Base-by-base conservation (phyloP, 331 rosid genomes). In the Acacia concinna region DNA sequence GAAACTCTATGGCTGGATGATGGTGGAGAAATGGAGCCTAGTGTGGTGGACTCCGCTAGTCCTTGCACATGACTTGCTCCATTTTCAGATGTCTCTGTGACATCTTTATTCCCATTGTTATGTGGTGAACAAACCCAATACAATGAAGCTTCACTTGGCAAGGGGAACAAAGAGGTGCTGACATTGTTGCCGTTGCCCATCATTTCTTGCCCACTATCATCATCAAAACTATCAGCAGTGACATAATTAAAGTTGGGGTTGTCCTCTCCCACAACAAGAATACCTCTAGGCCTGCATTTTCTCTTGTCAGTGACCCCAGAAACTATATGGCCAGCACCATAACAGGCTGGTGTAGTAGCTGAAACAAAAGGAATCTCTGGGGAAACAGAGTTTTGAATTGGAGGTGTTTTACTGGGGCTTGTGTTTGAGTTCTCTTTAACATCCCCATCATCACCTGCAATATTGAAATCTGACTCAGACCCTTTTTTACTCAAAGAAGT, bases 211-310 rank as follows among this genome's bases (percentile, higher is more conserved):
- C 79, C 84, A 73, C 69, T 76, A 11, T 28, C 78, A 31, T 80
- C 87, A 60, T 71, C 75, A 72, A 83, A 81, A 81, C 85, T 81
- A 30, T 83, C 23, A 57, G 75, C 75, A 78, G 67, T 51, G 60
- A 66, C 78, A 76, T 84, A 82, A 60, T 63, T 79, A 79, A 81
- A 83, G 67, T 74, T 77, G 13, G 76, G 73, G 77, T 57, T 59
- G 70, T 83, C 87, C 37, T 82, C 91, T 65, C 87, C 94, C 3
- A 90, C 89, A 44, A 85, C 79, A 52, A 95, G 97, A 81, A 91
- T 81, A 47, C 99, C 99, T 82, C 88, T 90, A 30, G 97, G 93
- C 82, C 88, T 92, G 81, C 99, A 95, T 74, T 95, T 95, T 83
- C 99, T 88, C 87, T 86, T 93, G 80, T 93, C 98, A 72, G 89